Base-by-base conservation (phyloP, 2,329 filamentous ascomycete genomes). In the Rutstroemia sp. region DNA sequence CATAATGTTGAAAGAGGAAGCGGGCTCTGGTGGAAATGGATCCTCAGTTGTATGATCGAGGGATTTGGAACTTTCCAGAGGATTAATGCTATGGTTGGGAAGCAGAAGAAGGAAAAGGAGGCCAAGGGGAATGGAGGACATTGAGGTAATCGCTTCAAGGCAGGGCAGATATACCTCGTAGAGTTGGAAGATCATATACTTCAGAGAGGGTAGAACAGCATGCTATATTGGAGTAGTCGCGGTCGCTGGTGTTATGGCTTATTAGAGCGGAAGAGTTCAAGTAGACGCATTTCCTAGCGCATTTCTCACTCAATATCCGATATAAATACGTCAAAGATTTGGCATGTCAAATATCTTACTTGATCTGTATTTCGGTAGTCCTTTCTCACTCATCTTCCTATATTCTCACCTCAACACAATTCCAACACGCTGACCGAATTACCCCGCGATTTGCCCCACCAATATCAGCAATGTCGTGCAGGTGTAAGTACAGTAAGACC, bases 21-120 rank as follows among this genome's bases (percentile, higher is more conserved):
- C 38, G 21, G 14, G 4, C 61, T 79, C 14, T 86, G 83, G 81
- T 76, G 72, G 69, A 62, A 72, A 53, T 87, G 83, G 83, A 68
- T 79, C 34, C 64, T 60, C 5, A 76, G 73, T 45, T 75, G 75
- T 49, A 78, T 83, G 56, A 61, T 82, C 2, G 82, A 84, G 68
- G 83, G 83, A 2, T 65, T 70, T 49, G 71, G 73, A 27, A 70
- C 74, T 1, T 81, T 82, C 59, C 59, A 62, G 64, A 73, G 81
- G 44, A 77, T 84, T 59, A 78, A 84, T 67, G 63, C 66, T 10
- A 62, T 76, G 16, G 73, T 82, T 23, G 71, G 66, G 44, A 68
- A 68, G 61, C 74, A 77, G 71, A 72, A 62, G 65, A 68, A 63
- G 58, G 70, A 71, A 62, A 72, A 73, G 66, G 73, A 73, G 46